Conservation (phyloP, 2,329 filamentous ascomycete species). For the Lasiodiplodia gonubiensis region DNA sequence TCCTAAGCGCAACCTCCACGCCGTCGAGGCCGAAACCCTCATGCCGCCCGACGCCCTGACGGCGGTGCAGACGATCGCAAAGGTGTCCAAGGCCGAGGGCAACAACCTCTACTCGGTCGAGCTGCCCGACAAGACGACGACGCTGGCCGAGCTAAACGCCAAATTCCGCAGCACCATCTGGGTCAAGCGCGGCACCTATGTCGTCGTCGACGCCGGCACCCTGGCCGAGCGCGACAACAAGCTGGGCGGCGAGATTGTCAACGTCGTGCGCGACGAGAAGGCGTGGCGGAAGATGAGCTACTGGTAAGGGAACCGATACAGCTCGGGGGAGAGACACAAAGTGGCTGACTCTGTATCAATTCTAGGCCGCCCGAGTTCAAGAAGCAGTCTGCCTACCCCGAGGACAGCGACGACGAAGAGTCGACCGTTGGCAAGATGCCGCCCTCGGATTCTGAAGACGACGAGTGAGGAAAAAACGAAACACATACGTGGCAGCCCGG, state of each 20-base stretch:
- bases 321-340: background rate
- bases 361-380: constrained; percentile 79
- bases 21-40: constrained; percentile 75
- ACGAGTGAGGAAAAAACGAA: constrained; percentile 35
- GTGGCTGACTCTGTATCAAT: constrained; percentile 31
- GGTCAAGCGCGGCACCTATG: constrained; percentile 88
- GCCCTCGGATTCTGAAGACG: constrained; percentile 76
- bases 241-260: constrained; percentile 86
- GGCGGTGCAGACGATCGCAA: constrained; percentile 69
- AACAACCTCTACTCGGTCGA: constrained; percentile 87
- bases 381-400: constrained; percentile 64
- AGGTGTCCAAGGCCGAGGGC: constrained; percentile 80
- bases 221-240: constrained; percentile 74
- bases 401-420: constrained; percentile 75
- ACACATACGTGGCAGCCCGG: background rate
- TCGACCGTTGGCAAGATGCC: constrained; percentile 86
- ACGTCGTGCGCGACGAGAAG: constrained; percentile 90
- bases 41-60: constrained; percentile 61
- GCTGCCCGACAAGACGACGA: constrained; percentile 65
- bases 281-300: constrained; percentile 87
- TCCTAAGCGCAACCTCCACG: constrained; percentile 77
- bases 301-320: constrained; percentile 60
- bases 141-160: constrained; percentile 81
- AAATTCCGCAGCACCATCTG: constrained; percentile 91
- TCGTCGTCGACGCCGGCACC: constrained; percentile 75